Base-by-base conservation (phyloP, 495 filamentous ascomycete genomes). In the Penicillium simplicissimum region DNA sequence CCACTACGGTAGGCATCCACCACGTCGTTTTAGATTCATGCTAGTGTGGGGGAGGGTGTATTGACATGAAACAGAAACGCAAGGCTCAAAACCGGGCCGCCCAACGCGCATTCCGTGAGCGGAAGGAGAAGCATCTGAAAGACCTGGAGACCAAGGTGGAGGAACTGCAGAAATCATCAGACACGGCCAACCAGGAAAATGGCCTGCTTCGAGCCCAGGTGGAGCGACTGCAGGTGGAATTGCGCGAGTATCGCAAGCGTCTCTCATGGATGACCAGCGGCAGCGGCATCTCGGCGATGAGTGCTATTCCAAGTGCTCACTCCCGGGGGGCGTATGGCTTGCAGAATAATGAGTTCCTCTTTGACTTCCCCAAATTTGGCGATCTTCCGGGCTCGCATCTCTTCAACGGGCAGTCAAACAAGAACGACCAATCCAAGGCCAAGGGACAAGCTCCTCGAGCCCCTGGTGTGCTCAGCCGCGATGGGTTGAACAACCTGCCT, bases 41-140 rank as follows among this genome's bases (percentile, higher is more conserved):
- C 6, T 47, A 33, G 42, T 17, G 36, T 61, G 15, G 25, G 21
- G 28, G 33, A 19, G 25, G 48, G 35, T 34, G 38, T 51, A 67
- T 47, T 36, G 48, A 71, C 84, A 88, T 37, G 31, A 10, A 60
- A 37, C 67, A 97, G 93, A 99, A 99, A 80, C 91, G 95, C 64
- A 99, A 99, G 78, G 95, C 96, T 11, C 95, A 99, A 71, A 99
- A 99, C 66, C 89, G 95, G 59, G 95, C 96, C 1, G 95, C 95
- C 31, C 95, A 99, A 77, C 85, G 95, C 43, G 95, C 95, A 8
- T 99, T 99, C 85, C 85, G 95, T 25, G 95, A 99, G 72, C 90
- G 95, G 51, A 99, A 99, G 78, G 95, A 99, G 77, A 96, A 91
- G 76, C 95, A 99, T 68, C 71, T 99, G 45, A 96, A 94, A 71